Conservation (phyloP, 805 yeast species). For the Metschnikowia cubensis region DNA sequence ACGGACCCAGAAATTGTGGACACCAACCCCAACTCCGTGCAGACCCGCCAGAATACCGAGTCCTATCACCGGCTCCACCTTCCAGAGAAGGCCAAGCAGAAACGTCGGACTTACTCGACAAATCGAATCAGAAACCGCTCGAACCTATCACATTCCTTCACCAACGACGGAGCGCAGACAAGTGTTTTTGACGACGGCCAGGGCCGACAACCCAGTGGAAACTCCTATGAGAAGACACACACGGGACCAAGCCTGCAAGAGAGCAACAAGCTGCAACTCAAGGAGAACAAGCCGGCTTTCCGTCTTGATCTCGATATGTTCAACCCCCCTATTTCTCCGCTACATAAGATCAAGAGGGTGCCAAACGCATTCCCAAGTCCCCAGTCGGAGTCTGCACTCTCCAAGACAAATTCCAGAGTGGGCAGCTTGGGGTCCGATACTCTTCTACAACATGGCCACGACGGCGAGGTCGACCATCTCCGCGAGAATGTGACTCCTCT, state of each 20-base stretch:
- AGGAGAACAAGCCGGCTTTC: slow-evolving; percentile 23
- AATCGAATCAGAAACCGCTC: slow-evolving; percentile 12
- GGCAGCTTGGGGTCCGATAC: slow-evolving; percentile 8
- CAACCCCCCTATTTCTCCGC: slow-evolving; percentile 10
- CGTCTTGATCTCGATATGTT: slow-evolving; percentile 25
- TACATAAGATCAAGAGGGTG: slow-evolving; percentile 10
- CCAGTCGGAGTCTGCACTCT: slow-evolving; percentile 13
- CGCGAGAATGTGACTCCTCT: slow-evolving; percentile 16
- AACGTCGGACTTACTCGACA: slow-evolving; percentile 5
- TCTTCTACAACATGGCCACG: slow-evolving; percentile 9
- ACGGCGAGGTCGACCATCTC: slow-evolving; percentile 3
- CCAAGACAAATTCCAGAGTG: not conserved
- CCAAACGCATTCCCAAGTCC: slow-evolving; percentile 16
- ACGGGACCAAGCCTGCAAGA: slow-evolving; percentile 4
- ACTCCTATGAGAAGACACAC: not conserved
- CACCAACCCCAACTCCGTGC: not conserved
- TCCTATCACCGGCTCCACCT: slow-evolving; percentile 1
- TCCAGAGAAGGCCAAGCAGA: slow-evolving; percentile 5
- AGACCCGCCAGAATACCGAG: slow-evolving; percentile 1
- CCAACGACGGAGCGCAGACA: not conserved
- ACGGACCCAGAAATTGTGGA: not conserved
- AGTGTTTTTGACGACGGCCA: slow-evolving; percentile 5
- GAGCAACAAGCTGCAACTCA: not conserved
- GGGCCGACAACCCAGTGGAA: not conserved
- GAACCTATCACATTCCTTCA: slow-evolving; percentile 10